phyloP scores from a whole-genome alignment of 495 filamentous ascomycete genomes.

The Letharia lupina region DNA sequence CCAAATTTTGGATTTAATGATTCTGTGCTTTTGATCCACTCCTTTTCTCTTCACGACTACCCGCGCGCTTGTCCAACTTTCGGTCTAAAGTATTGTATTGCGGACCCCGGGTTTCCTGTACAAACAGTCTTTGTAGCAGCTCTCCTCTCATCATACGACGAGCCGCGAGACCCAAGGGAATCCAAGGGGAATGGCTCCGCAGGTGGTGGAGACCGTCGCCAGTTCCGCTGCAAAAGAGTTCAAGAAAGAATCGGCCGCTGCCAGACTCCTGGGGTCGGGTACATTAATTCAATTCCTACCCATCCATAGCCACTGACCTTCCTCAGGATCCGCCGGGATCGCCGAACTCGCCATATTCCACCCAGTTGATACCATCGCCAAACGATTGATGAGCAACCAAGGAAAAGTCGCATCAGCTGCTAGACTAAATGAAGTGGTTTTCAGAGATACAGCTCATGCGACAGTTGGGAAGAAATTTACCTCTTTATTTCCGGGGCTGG shows the following conservation, averaged over 20 bases:
- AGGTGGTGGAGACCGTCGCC: slow-evolving; percentile 37
- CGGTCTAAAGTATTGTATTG: not conserved
- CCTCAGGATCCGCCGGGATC: slow-evolving; percentile 82
- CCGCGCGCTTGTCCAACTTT: not conserved
- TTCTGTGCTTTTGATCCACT: not conserved
- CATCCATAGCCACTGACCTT: slow-evolving; percentile 9
- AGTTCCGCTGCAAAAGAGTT: slow-evolving; percentile 51
- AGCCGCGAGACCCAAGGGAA: not conserved
- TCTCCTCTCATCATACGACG: not conserved
- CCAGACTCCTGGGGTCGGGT: slow-evolving; percentile 88
- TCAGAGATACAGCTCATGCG: slow-evolving; percentile 78
- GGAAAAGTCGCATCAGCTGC: slow-evolving; percentile 52
- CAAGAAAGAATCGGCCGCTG: slow-evolving; percentile 83
- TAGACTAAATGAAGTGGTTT: slow-evolving; percentile 80
- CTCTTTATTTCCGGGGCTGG: slow-evolving; percentile 91
- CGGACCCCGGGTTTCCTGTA: not conserved
- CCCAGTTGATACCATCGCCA: slow-evolving; percentile 95
- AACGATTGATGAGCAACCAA: slow-evolving; percentile 99
- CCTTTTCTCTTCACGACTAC: not conserved
- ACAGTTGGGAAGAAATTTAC: slow-evolving; percentile 69
- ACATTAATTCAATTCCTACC: slow-evolving; percentile 25
- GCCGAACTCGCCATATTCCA: slow-evolving; percentile 95
- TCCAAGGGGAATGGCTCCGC: slow-evolving; percentile 40
- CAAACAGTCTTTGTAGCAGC: not conserved
- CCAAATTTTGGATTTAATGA: not conserved